Percentiles rank a stretch among this genome's conserved stretches.
phyloP scores from a whole-genome alignment of 345 rosid species.

The Salix suchowensis region DNA sequence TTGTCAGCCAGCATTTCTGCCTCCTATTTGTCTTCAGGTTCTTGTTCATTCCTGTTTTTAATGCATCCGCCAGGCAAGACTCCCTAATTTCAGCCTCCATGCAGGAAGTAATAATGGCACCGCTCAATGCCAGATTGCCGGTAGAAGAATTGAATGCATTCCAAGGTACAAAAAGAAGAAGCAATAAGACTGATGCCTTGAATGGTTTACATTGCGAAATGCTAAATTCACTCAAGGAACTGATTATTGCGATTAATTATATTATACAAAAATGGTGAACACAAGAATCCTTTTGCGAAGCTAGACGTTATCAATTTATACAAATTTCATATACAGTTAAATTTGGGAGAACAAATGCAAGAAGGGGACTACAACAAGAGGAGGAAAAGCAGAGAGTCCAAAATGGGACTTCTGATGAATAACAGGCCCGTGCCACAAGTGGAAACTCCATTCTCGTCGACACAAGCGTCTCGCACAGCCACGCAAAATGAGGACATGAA shows the following conservation, averaged over 20 bases:
- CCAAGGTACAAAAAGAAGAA: not conserved
- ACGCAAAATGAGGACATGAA: constrained; percentile 16
- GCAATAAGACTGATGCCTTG: not conserved
- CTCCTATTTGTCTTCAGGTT: no score
- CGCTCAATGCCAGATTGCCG: no score
- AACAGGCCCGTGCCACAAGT: constrained; percentile 14
- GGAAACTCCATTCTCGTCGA: constrained; percentile 10
- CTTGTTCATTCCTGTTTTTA: no score
- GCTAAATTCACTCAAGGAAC: not conserved
- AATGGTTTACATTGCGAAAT: not conserved
- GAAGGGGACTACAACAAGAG: constrained; percentile 7
- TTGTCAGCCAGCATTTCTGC: no score
- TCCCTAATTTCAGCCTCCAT: no score
- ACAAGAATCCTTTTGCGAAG: constrained; percentile 4
- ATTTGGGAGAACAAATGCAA: constrained; percentile 19
- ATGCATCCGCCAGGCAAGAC: no score
- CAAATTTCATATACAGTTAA: constrained; percentile 43
- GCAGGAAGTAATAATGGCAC: no score
- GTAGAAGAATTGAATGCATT: not conserved
- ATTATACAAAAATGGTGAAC: constrained; percentile 22
- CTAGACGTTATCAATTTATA: constrained; percentile 24
- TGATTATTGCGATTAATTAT: constrained; percentile 12
- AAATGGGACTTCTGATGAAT: constrained; percentile 1
- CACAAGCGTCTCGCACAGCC: constrained; percentile 5
- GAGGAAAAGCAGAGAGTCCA: not conserved